Percentiles rank a stretch among this genome's conserved stretches.
phyloP scores from a whole-genome alignment of 495 filamentous ascomycete species.

The Podospora sp. region DNA sequence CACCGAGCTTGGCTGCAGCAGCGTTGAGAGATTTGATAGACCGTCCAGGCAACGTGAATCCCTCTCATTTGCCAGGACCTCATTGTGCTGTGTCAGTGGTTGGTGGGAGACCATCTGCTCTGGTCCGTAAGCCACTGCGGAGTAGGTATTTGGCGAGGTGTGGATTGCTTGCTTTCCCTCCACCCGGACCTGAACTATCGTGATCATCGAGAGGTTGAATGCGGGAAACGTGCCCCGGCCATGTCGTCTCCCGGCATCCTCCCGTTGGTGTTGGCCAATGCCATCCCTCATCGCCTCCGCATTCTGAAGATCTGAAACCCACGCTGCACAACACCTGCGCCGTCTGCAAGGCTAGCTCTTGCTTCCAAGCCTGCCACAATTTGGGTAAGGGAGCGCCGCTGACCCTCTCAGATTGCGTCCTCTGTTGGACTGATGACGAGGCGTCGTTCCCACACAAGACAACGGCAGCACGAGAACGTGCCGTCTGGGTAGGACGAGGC shows the following conservation, averaged over 20 bases:
- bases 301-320: conserved; percentile 18
- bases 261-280: conserved; percentile 8
- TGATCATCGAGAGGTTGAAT: background rate
- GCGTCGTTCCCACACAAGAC: background rate
- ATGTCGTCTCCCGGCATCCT: conserved; percentile 11
- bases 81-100: too few species aligned
- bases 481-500: background rate
- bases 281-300: background rate
- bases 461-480: background rate
- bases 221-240: conserved; percentile 8
- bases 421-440: background rate
- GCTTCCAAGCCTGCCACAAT: background rate
- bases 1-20: background rate
- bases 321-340: conserved; percentile 11
- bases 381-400: background rate
- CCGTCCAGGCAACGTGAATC: too few species aligned
- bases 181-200: background rate
- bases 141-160: background rate
- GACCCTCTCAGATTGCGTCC: background rate
- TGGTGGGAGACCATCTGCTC: background rate
- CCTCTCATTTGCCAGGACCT: background rate
- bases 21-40: conserved; percentile 9
- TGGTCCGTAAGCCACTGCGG: background rate
- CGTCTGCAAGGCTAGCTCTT: background rate
- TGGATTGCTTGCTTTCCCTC: background rate